A percentile compares a stretch with the other conserved stretches of the same genome.
Conservation (phyloP, 805 yeast genomes). For the Tetrapisispora phaffii region DNA sequence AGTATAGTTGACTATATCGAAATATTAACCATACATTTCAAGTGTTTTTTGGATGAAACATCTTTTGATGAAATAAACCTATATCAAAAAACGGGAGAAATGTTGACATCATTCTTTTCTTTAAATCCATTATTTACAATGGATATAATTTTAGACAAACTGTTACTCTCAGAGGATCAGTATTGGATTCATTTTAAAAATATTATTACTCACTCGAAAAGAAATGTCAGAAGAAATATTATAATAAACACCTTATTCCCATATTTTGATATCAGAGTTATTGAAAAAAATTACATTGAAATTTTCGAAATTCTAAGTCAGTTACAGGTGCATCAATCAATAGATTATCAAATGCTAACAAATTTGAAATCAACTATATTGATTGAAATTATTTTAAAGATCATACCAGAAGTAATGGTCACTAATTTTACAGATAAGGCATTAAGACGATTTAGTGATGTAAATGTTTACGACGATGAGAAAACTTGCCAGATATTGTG, state of each 20-base stretch:
- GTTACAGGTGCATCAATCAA: conserved; percentile 6
- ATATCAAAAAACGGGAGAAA: conserved; percentile 5
- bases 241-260: conserved; percentile 12
- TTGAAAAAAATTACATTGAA: conserved; percentile 4
- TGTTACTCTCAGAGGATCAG: conserved; percentile 9
- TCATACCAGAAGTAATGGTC: conserved; percentile 4
- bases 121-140: conserved; percentile 14
- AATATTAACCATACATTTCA: conserved; percentile 16
- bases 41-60: conserved; percentile 6
- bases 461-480: conserved; percentile 13
- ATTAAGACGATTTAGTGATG: conserved; percentile 6
- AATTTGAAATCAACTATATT: conserved; percentile 10
- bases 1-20: conserved; percentile 17
- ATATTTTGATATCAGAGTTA: conserved; percentile 11
- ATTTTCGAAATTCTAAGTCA: conserved; percentile 8
- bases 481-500: conserved; percentile 11
- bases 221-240: conserved; percentile 13
- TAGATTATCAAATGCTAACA: conserved; percentile 8
- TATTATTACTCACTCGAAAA: conserved; percentile 8
- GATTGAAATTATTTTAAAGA: conserved; percentile 12
- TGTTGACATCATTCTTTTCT: conserved; percentile 10
- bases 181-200: conserved; percentile 7
- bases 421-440: conserved; percentile 2
- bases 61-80: not conserved
- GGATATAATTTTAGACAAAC: conserved; percentile 11